Evolutionary conservation across 331 rosid genomes (phyloP).

Genomic region (Arachis monticola): DNA sequence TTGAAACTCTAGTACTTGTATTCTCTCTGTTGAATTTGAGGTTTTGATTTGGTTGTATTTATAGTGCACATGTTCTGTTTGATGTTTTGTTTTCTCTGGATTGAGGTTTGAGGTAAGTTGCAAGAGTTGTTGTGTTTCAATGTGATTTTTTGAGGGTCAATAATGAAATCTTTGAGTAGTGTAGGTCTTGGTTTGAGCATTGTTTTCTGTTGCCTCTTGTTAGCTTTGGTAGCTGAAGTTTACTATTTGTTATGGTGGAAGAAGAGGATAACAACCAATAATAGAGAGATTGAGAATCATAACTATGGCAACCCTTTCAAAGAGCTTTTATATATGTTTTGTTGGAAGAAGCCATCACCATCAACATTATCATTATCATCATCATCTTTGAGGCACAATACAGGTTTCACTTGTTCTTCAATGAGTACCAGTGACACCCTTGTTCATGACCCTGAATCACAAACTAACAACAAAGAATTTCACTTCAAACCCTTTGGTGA

Average conservation of each 20-base stretch:
- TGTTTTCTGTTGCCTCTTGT: slow-evolving; percentile 84
- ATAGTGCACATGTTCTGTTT: slow-evolving; percentile 11
- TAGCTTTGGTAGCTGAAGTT: slow-evolving; percentile 94
- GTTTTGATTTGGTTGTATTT: slow-evolving; percentile 26
- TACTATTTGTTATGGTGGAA: slow-evolving; percentile 97
- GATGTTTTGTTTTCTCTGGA: slow-evolving; percentile 30
- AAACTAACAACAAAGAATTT: slow-evolving; percentile 59
- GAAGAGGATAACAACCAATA: slow-evolving; percentile 70
- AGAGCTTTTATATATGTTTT: slow-evolving; percentile 85
- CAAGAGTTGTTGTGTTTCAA: slow-evolving; percentile 38
- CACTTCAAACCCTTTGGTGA: slow-evolving; percentile 73
- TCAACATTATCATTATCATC: slow-evolving; percentile 53
- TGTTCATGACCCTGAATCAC: slow-evolving; percentile 63
- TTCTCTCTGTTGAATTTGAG: slow-evolving; percentile 35
- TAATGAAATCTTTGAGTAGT: slow-evolving; percentile 93
- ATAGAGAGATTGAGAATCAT: slow-evolving; percentile 62
- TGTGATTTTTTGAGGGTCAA: slow-evolving; percentile 57
- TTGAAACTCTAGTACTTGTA: slow-evolving; percentile 27
- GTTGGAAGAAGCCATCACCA: slow-evolving; percentile 75
- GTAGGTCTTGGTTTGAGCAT: slow-evolving; percentile 95
- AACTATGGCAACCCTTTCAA: slow-evolving; percentile 75
- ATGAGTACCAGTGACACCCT: slow-evolving; percentile 58
- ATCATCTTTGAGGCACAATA: slow-evolving; percentile 62
- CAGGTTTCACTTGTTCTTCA: slow-evolving; percentile 60
- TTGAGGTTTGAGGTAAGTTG: slow-evolving; percentile 29